Conservation (phyloP, 2,329 filamentous ascomycete species). For the Aspergillus ruber region DNA sequence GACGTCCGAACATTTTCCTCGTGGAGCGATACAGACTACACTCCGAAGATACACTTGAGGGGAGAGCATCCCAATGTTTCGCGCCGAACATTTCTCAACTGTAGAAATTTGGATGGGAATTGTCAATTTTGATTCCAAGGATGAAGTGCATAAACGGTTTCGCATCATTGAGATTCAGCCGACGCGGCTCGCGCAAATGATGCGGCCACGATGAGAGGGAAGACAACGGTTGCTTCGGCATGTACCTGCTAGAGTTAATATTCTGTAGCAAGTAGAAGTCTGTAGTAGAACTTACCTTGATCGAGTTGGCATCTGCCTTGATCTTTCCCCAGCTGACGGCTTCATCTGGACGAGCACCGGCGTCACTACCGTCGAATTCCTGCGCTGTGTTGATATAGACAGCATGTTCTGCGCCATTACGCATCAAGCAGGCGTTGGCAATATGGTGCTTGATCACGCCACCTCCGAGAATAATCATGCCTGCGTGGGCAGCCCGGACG, state of each 20-base stretch:
- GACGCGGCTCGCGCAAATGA: conserved; percentile 51
- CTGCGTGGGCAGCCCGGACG: conserved; percentile 76
- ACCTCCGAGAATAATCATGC: conserved; percentile 92
- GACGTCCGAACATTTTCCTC: no score
- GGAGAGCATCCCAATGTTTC: no score
- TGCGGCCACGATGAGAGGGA: conserved; percentile 61
- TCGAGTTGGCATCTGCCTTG: conserved; percentile 75
- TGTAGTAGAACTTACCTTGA: conserved; percentile 61
- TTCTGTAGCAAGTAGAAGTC: neutral
- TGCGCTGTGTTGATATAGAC: conserved; percentile 97
- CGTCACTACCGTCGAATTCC: conserved; percentile 96
- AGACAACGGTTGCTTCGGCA: conserved; percentile 61
- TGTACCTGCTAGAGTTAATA: conserved; percentile 42
- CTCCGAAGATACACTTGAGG: no score
- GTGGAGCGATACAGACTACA: no score
- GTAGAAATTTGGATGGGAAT: neutral
- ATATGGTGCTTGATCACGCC: conserved; percentile 98
- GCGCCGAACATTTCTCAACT: neutral
- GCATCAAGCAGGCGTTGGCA: conserved; percentile 94
- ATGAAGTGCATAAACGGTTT: neutral
- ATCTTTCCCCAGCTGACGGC: conserved; percentile 99
- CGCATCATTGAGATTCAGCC: neutral
- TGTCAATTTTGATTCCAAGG: no score
- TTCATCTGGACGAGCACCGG: conserved; percentile 89
- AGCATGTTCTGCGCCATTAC: conserved; percentile 92